Evolutionary conservation across 2,329 filamentous ascomycete genomes (phyloP), one percentile per base, ranked within the genome.

Genomic region (Dothistroma septosporum): DNA sequence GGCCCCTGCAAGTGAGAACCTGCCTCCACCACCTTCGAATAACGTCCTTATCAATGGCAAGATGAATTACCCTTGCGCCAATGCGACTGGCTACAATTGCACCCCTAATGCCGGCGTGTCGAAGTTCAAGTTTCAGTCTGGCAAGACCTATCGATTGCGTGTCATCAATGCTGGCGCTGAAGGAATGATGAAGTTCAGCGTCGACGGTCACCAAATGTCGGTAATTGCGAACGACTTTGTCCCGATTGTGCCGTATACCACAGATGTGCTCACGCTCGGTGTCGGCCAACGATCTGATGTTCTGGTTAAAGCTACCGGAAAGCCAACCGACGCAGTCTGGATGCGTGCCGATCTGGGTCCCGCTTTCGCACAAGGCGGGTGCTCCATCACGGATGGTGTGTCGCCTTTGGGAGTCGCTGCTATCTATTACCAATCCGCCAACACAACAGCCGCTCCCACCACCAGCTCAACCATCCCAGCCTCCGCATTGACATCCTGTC

Each of bases 391-490:
- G 58, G 53, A 67, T 50, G 57, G 66, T 19, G 87, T 12, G 60
- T 71, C 67, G 86, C 58, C 67, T 1, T 66, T 79, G 53, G 85
- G 82, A 1, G 68, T 85, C 0, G 88, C 87, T 0, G 84, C 82
- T 14, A 79, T 91, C 55, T 88, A 87, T 75, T 91, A 90, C 72
- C 79, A 87, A 37, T 69, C 78, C 8, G 83, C 85, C 11, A 77
- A 88, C 67, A 77, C 76, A 4, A 75, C 73, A 53, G 60, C 63
- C n/a, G 62, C 66, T 4, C 72, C 73, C 3, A 72, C 74, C 19
- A 76, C 74, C 7, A 83, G 79, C 1, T 70, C 83, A 0, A 76
- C 80, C 0, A 80, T 86, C 64, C 77, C 82, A 0, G 76, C 73
- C 12, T 80, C 62, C 48, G 59, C 57, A 14, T 86, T 11, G 59